Evolutionary conservation across 805 yeast species (phyloP).

Genomic region (Wickerhamiella sergipiensis): DNA sequence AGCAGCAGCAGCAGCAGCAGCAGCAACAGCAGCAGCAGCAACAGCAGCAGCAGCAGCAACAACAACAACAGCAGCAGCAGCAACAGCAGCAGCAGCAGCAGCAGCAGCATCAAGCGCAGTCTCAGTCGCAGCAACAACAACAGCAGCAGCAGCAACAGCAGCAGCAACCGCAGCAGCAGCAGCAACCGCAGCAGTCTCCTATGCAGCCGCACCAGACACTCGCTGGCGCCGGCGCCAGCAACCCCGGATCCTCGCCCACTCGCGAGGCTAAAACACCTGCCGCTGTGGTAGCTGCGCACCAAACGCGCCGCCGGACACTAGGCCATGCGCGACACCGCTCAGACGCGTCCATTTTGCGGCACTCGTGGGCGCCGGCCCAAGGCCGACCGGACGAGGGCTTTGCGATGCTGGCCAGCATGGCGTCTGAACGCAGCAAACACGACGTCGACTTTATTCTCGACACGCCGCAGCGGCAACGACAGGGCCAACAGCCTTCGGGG

Average conservation of each 20-base stretch:
- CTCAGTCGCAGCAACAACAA: not conserved
- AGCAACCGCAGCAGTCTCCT: constrained; percentile 3
- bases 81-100: constrained; percentile 6
- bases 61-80: not conserved
- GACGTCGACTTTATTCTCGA: constrained; percentile 3
- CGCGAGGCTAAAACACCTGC: not conserved
- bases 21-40: not conserved
- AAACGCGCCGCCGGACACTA: not conserved
- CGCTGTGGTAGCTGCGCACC: not conserved
- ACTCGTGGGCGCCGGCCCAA: not conserved
- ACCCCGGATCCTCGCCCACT: not conserved
- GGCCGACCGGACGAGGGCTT: constrained; percentile 16
- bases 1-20: not conserved
- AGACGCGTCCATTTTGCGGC: constrained; percentile 1
- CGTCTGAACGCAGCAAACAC: constrained; percentile 13
- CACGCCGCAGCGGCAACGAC: not conserved
- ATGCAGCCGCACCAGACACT: constrained; percentile 1
- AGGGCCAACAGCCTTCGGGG: not conserved
- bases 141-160: constrained; percentile 5
- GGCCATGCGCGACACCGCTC: constrained; percentile 9
- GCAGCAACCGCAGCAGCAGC: constrained; percentile 8
- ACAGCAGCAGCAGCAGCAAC: not conserved
- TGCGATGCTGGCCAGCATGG: constrained; percentile 17
- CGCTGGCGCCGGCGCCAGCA: not conserved
- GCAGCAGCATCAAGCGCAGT: not conserved